These are phyloP conservation scores for Fusarium pseudocircinatum DNA, from an alignment of 2,329 filamentous ascomycete species.

Conservation along the genomic window DNA sequence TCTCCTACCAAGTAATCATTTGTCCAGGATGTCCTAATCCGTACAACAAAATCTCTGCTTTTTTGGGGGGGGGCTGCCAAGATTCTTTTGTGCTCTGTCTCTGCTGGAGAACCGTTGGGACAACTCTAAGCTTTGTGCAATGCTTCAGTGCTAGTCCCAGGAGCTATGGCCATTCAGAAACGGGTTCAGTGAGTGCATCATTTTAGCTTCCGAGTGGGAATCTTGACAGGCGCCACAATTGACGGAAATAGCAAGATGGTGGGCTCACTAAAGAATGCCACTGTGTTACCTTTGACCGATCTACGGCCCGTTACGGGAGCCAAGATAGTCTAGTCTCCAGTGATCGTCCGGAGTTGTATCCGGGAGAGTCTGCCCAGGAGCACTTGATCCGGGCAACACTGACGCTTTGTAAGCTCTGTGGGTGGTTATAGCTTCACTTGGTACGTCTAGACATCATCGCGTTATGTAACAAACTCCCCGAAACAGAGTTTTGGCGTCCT, in stretches of 20 bases:
- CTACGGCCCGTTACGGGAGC: slow-evolving; percentile 1
- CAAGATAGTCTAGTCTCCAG: neutral
- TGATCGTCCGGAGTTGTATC: neutral
- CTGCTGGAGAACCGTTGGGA: neutral
- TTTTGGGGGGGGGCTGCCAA: neutral
- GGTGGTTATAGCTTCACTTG: neutral
- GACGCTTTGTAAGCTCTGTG: neutral
- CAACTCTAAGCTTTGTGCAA: neutral
- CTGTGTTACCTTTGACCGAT: neutral
- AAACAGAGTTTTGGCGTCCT: slow-evolving; percentile 4
- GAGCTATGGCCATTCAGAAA: slow-evolving; percentile 11
- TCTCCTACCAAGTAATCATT: neutral
- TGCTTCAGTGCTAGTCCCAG: slow-evolving; percentile 12
- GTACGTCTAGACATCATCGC: slow-evolving; percentile 2
- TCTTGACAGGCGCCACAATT: slow-evolving; percentile 9
- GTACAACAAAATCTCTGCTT: too few relatives aligned
- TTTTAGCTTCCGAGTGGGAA: slow-evolving; percentile 21
- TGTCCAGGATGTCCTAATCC: neutral
- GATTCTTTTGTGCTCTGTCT: neutral
- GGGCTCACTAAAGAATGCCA: slow-evolving; percentile 5
- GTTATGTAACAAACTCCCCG: neutral
- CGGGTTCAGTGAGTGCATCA: neutral
- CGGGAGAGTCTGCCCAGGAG: neutral
- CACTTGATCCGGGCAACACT: neutral
- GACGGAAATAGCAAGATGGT: slow-evolving; percentile 17